Evolutionary conservation across 2,329 filamentous ascomycete species (phyloP).

Genomic region (Annulohypoxylon truncatum): DNA sequence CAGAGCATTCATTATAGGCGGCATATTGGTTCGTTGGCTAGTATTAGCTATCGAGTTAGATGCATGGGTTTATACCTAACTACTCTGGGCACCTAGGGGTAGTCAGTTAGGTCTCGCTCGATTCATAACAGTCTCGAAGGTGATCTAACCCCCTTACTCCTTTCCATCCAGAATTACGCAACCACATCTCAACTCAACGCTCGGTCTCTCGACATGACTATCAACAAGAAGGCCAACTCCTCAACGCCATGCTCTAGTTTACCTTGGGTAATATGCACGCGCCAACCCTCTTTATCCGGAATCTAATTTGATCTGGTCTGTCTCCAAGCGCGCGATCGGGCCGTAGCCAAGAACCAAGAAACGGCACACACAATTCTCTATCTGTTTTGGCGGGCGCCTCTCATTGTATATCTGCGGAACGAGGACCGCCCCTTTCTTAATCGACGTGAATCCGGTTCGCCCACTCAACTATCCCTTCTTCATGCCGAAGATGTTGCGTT

Average conservation of each 20-base stretch:
- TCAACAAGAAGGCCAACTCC: conserved; percentile 20
- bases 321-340: conserved; percentile 9
- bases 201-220: conserved; percentile 5
- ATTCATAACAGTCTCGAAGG: background rate
- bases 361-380: background rate
- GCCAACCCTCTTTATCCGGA: conserved; percentile 1
- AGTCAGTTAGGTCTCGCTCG: background rate
- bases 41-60: conserved; percentile 3
- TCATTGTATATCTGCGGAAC: background rate
- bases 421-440: background rate
- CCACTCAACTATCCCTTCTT: conserved; percentile 60
- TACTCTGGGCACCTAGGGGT: background rate
- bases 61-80: background rate
- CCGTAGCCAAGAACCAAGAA: conserved; percentile 20
- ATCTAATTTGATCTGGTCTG: background rate
- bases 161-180: conserved; percentile 19
- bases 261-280: conserved; percentile 11
- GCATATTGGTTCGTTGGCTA: background rate
- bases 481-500: conserved; percentile 67
- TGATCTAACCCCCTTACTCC: background rate
- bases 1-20: background rate
- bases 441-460: background rate
- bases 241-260: conserved; percentile 36
- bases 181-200: conserved; percentile 12
- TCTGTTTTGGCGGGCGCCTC: background rate